Conservation (phyloP, 176 grass and related monocot genomes). For the Tillandsia leiboldiana region DNA sequence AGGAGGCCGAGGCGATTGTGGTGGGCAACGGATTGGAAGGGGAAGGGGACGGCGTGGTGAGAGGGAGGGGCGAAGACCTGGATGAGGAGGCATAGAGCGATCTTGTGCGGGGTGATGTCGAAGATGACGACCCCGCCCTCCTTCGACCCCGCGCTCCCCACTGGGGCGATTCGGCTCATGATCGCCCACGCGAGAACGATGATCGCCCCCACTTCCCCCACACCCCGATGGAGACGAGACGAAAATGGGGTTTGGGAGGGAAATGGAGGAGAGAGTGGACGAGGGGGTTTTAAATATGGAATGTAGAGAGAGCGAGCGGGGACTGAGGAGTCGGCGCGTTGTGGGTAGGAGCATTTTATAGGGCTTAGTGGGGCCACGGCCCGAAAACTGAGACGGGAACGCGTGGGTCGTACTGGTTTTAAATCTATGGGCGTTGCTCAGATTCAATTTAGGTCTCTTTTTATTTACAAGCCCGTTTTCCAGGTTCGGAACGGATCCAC, state of each 20-base stretch:
- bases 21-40: conserved; percentile 52
- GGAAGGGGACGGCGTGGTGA: conserved; percentile 35
- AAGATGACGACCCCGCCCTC: conserved; percentile 24
- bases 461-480: no score
- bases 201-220: not conserved
- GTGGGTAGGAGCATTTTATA: no score
- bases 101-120: conserved; percentile 78
- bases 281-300: not conserved
- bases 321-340: not conserved
- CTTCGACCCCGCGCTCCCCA: conserved; percentile 14
- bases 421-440: no score
- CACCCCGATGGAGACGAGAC: conserved; percentile 14
- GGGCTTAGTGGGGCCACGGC: no score
- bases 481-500: no score
- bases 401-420: no score
- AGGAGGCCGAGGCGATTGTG: conserved; percentile 84
- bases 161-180: conserved; percentile 47
- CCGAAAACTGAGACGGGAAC: no score
- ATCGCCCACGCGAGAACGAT: not conserved
- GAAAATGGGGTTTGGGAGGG: not conserved
- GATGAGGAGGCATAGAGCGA: conserved; percentile 75
- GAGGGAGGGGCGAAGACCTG: conserved; percentile 66
- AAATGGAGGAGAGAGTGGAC: not conserved
- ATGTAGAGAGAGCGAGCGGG: not conserved
- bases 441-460: no score